A percentile compares a stretch with the other conserved stretches of the same genome.
phyloP scores from a whole-genome alignment of 495 filamentous ascomycete genomes.

The Geoglossum glabrum region DNA sequence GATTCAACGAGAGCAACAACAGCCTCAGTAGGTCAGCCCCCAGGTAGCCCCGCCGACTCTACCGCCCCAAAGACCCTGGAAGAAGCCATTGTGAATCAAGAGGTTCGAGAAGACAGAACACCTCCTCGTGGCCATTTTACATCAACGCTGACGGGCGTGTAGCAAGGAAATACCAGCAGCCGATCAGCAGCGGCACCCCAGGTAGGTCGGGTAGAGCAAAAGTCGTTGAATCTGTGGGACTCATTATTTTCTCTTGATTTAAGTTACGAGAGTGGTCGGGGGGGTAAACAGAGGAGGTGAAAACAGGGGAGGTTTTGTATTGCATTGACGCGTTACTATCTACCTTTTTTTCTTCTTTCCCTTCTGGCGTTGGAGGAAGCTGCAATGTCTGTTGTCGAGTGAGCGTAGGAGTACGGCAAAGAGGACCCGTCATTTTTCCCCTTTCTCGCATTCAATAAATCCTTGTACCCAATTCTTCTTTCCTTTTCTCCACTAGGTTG shows the following conservation, averaged over 20 bases:
- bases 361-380: background rate
- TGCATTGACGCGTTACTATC: background rate
- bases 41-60: background rate
- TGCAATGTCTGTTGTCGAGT: background rate
- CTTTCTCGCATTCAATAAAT: too few species aligned
- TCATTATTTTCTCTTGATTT: background rate
- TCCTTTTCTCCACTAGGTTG: too few species aligned
- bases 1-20: background rate
- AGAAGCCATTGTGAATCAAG: background rate
- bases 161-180: background rate
- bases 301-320: background rate
- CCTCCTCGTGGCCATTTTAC: conserved; percentile 1
- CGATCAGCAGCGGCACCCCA: background rate
- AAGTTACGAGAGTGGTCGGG: background rate
- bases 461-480: too few species aligned
- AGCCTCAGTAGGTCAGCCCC: background rate
- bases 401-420: background rate
- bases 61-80: background rate
- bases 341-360: too few species aligned
- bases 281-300: background rate
- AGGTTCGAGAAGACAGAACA: conserved; percentile 3
- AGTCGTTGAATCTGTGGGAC: background rate
- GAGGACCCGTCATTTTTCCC: background rate
- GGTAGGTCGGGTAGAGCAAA: background rate
- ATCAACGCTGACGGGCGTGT: conserved; percentile 3